Base-by-base conservation (phyloP, 352 stramenopile species). In the Phytophthora pinifolia region DNA sequence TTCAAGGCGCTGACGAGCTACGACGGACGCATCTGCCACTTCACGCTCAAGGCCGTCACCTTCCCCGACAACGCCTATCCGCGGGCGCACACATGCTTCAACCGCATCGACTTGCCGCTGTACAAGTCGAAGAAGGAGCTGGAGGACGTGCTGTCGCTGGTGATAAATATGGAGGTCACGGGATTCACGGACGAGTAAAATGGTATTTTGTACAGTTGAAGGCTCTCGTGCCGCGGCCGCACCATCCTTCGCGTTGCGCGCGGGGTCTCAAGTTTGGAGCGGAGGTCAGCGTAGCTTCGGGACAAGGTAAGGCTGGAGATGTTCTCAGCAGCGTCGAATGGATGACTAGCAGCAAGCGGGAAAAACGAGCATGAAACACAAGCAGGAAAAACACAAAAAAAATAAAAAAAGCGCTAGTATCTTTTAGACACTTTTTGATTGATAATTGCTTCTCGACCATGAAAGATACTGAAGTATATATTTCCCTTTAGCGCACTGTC, bases 101-200 rank as follows among this genome's bases (percentile, higher is more conserved):
- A 94, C 53, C 84, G 83, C 54, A 77, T 93, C 31, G 85, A 94
- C 37, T 44, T 93, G 52, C 85, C 85, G 10, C 55, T 89, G 27
- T 94, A 92, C 51, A 74, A 72, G 52, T 89, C 75, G 10, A 98
- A 97, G 69, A 81, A 89, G 46, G 90, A 99, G 58, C 67, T 99
- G 18, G 79, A 98, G 47, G 87, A 98, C 54, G 97, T 96, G 46
- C 72, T 99, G 29, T 97, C 88, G 44, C 81, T 98, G 56, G 92
- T 97, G 34, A 93, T 99, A 47, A 92, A 97, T 53, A 98, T 99
- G 94, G 94, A 98, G 64, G 69, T 96, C 31, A 98, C 92, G 32
- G 96, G 96, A 49, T 99, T 99, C 59, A 90, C 67, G 45, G 76
- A 89, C 62, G 77, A 92, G 63, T 94, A 67, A 74, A 65, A 49